These are phyloP conservation scores for Amesomyces nigricolor DNA, from an alignment of 2,329 filamentous ascomycete genomes.

Conservation along the genomic window DNA sequence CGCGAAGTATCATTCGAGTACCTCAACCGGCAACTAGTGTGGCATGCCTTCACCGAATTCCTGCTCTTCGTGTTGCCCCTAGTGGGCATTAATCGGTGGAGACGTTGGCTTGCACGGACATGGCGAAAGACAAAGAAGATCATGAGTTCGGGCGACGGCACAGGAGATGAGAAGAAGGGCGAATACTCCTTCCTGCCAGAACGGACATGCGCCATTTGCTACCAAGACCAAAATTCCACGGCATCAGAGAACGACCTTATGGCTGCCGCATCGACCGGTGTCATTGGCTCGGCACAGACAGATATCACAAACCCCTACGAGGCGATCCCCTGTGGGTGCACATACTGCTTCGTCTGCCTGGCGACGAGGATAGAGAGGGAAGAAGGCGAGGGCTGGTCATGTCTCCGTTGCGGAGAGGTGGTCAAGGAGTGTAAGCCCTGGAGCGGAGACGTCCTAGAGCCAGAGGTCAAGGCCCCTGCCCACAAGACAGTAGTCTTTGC, in stretches of 20 bases:
- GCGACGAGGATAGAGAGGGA: conserved; percentile 84
- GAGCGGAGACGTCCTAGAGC: conserved; percentile 79
- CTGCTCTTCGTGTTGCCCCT: conserved; percentile 94
- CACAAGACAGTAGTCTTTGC: conserved; percentile 59
- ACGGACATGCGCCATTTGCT: conserved; percentile 93
- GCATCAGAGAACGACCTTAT: conserved; percentile 71
- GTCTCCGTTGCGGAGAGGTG: conserved; percentile 77
- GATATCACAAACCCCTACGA: conserved; percentile 97
- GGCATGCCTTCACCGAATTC: conserved; percentile 99
- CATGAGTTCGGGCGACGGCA: conserved; percentile 41
- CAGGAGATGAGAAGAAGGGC: conserved; percentile 51
- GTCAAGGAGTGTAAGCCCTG: conserved; percentile 86
- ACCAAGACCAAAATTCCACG: conserved; percentile 81
- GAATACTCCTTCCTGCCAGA: conserved; percentile 85
- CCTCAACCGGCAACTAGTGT: conserved; percentile 92
- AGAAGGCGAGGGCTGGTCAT: conserved; percentile 91
- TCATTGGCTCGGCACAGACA: conserved; percentile 81
- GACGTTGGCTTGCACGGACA: conserved; percentile 78
- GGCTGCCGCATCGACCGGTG: conserved; percentile 62
- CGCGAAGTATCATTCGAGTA: conserved; percentile 97
- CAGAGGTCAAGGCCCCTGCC: conserved; percentile 36
- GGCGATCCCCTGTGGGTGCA: conserved; percentile 77
- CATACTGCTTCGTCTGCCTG: conserved; percentile 97
- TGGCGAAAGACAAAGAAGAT: conserved; percentile 75
- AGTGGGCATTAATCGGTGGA: conserved; percentile 91